Evolutionary conservation across 352 stramenopile genomes (phyloP).

Genomic region (Pythium guiyangense): DNA sequence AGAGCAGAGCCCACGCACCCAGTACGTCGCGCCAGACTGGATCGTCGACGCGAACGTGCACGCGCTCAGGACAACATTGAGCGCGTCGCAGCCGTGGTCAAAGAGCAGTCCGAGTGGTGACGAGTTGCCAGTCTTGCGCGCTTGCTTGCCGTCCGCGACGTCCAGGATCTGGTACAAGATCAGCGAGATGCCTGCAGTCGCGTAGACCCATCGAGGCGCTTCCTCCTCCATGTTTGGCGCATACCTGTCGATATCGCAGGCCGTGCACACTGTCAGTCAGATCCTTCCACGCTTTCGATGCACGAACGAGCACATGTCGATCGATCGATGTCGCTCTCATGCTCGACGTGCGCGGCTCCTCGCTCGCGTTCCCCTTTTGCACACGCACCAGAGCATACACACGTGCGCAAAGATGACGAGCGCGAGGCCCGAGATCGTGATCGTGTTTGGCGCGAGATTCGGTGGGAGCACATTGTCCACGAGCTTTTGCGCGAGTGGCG

Average conservation of each 20-base stretch:
- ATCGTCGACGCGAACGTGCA: slow-evolving; percentile 85
- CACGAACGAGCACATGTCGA: too few relatives aligned
- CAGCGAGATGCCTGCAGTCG: slow-evolving; percentile 55
- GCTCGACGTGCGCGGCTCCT: too few relatives aligned
- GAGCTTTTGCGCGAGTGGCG: slow-evolving; percentile 65
- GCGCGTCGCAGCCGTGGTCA: slow-evolving; percentile 81
- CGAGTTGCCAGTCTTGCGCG: slow-evolving; percentile 83
- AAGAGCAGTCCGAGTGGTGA: slow-evolving; percentile 82
- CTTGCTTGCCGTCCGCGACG: slow-evolving; percentile 84
- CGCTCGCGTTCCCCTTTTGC: too few relatives aligned
- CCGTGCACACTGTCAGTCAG: background rate
- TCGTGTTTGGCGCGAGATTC: slow-evolving; percentile 72
- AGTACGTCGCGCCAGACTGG: slow-evolving; percentile 78
- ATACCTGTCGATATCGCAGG: slow-evolving; percentile 56
- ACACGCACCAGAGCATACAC: slow-evolving; percentile 63
- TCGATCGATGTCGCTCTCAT: too few relatives aligned
- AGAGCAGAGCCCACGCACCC: slow-evolving; percentile 28
- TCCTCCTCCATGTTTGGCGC: slow-evolving; percentile 85
- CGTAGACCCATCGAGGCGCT: slow-evolving; percentile 70
- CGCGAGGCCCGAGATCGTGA: slow-evolving; percentile 72
- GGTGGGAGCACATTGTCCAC: slow-evolving; percentile 72
- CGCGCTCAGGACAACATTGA: slow-evolving; percentile 81
- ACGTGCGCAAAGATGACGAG: slow-evolving; percentile 69
- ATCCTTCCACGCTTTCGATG: too few relatives aligned
- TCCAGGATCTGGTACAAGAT: slow-evolving; percentile 83